Evolutionary conservation across 768 basidiomycete genomes (phyloP).

Genomic region (Pleurotus pulmonarius): DNA sequence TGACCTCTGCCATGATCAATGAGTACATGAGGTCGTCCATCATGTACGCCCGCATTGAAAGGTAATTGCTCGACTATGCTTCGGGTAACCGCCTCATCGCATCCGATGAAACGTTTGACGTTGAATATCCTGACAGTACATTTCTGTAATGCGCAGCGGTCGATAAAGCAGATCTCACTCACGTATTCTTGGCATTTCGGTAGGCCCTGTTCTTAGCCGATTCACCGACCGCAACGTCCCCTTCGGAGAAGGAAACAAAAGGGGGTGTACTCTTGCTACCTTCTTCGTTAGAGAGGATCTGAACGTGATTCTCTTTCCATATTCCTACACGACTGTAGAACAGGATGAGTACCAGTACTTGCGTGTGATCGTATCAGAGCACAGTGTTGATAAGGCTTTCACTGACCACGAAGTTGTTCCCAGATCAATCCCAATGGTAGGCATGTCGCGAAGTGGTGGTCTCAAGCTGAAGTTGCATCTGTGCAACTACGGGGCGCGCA

Average conservation of each 20-base stretch:
- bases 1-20: constrained; percentile 51
- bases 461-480: background rate
- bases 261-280: constrained; percentile 1
- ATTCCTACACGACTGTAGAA: constrained; percentile 1
- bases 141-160: background rate
- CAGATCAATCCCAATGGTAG: constrained; percentile 5
- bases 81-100: constrained; percentile 44
- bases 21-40: constrained; percentile 47
- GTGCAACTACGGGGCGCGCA: too few relatives aligned
- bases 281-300: constrained; percentile 4
- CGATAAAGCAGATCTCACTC: background rate
- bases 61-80: constrained; percentile 47
- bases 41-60: constrained; percentile 39
- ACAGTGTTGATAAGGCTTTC: background rate
- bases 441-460: background rate
- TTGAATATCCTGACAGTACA: constrained; percentile 36
- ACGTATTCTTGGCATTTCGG: constrained; percentile 5
- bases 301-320: background rate
- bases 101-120: constrained; percentile 56
- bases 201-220: constrained; percentile 3
- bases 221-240: constrained; percentile 2
- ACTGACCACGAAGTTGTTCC: constrained; percentile 6
- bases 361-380: background rate
- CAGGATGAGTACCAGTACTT: background rate
- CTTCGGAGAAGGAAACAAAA: constrained; percentile 1